phyloP scores from a whole-genome alignment of 1,284 basidiomycete species.

The Sparassis latifolia region DNA sequence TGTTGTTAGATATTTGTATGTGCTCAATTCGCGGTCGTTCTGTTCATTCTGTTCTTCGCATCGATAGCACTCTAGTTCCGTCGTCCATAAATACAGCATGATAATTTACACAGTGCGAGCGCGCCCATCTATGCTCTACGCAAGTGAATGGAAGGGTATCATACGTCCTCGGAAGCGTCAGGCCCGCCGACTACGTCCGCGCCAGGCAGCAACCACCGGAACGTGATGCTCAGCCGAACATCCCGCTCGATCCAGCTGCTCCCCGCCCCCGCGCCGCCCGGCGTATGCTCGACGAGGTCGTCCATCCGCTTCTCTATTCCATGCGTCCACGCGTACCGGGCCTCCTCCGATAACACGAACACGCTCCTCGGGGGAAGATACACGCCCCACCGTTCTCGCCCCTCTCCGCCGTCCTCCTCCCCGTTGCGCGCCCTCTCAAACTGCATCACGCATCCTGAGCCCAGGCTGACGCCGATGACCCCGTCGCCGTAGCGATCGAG shows the following conservation, averaged over 20 bases:
- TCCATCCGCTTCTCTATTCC: conserved; percentile 50
- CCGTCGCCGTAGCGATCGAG: conserved; percentile 72
- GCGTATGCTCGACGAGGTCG: conserved; percentile 37
- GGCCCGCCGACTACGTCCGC: conserved; percentile 62
- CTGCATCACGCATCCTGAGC: conserved; percentile 68
- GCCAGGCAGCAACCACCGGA: conserved; percentile 71
- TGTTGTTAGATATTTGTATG: conserved; percentile 2
- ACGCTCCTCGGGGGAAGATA: conserved; percentile 64
- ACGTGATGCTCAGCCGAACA: conserved; percentile 67
- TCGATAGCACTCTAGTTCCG: too few relatives aligned
- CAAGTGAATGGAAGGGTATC: too few relatives aligned
- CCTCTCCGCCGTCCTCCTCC: conserved; percentile 2
- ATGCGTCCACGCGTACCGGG: conserved; percentile 66
- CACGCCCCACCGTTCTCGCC: conserved; percentile 22
- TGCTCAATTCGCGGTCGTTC: conserved; percentile 4
- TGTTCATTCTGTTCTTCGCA: not conserved
- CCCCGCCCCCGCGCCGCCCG: conserved; percentile 13
- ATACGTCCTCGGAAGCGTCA: not conserved
- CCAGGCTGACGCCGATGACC: conserved; percentile 73
- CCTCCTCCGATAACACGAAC: conserved; percentile 65
- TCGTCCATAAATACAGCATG: too few relatives aligned
- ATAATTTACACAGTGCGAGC: too few relatives aligned
- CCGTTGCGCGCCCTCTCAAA: conserved; percentile 33
- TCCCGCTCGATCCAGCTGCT: conserved; percentile 42
- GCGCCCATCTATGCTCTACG: too few relatives aligned